A percentile compares a stretch with the other conserved stretches of the same genome.
These are phyloP conservation scores for Cladosporium sp. DNA, from an alignment of 2,329 filamentous ascomycete species.

Conservation along the genomic window DNA sequence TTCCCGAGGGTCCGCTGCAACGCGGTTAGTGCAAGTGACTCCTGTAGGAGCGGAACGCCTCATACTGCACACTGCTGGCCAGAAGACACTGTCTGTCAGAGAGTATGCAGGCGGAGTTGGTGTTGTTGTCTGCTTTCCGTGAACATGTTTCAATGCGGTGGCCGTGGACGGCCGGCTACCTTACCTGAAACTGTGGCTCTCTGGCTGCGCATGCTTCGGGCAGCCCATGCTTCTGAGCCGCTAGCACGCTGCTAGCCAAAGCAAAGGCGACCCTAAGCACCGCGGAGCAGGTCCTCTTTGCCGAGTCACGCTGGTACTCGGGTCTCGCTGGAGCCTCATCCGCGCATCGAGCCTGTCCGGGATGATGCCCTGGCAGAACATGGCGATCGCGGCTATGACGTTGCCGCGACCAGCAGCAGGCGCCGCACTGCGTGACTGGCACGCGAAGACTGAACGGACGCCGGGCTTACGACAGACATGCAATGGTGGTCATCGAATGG, in stretches of 20 bases:
- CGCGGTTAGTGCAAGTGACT: neutral
- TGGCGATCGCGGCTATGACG: neutral
- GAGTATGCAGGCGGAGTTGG: slow-evolving; percentile 6
- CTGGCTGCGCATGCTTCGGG: slow-evolving; percentile 8
- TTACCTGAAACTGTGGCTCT: slow-evolving; percentile 11
- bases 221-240: slow-evolving; percentile 6
- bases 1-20: neutral
- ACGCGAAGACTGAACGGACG: neutral
- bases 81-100: neutral
- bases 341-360: neutral
- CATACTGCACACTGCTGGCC: neutral
- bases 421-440: neutral
- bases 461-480: neutral
- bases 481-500: neutral
- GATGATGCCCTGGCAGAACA: neutral
- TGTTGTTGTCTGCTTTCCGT: neutral
- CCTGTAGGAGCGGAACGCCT: neutral
- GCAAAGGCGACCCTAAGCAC: neutral
- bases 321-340: slow-evolving; percentile 1
- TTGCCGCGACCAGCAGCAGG: neutral
- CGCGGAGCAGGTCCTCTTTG: slow-evolving; percentile 5
- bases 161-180: neutral
- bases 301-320: slow-evolving; percentile 2
- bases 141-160: neutral
- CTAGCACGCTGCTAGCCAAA: slow-evolving; percentile 8